Evolutionary conservation across 2,329 filamentous ascomycete species (phyloP), one percentile per base, ranked within the genome.

Genomic region (Phyllosticta citrichinensis): DNA sequence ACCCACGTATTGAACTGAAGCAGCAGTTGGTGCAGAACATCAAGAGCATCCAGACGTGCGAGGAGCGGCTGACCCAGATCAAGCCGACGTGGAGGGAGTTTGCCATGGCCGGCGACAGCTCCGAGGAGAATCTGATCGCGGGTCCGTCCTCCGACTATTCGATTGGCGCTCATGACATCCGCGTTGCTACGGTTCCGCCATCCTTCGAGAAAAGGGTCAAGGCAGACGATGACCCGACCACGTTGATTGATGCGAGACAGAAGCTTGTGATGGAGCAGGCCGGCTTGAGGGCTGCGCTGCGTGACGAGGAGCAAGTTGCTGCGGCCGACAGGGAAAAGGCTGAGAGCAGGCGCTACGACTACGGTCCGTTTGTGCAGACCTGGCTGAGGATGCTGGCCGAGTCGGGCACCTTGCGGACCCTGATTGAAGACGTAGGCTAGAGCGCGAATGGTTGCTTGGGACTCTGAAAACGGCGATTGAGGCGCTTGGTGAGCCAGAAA

Each of bases 321-420:
- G 74, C 74, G 1, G 77, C 79, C 12, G 81, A 84, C 62, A 76
- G 81, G 22, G 73, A 77, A 54, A 79, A 80, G 55, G 82, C 84
- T 3, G 74, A 75, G 22, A 79, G 19, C 27, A 77, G 85, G 2
- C 81, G 82, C 67, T 81, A 84, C 67, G 88, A 95, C 68, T 89
- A 88, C 68, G 85, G 83, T 0, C 83, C 84, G 0, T 83, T 85
- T 0, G 79, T 93, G 22, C 84, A 88, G 66, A 77, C 74, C 47
- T 93, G 89, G 85, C 73, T 92, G 53, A 80, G 81, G 64, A 83
- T 82, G 63, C 78, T 95, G 62, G 87, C 87, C 0, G 83, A 85
- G 62, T 86, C 87, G 66, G 84, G 55, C 19, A 33, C 56, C 2
- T 33, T 62, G 12, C 55, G 58, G 51, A 52, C 50, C 6, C 33